These are phyloP conservation scores for Hypocreales sp. DNA, from an alignment of 2,329 filamentous ascomycete genomes.

Conservation along the genomic window DNA sequence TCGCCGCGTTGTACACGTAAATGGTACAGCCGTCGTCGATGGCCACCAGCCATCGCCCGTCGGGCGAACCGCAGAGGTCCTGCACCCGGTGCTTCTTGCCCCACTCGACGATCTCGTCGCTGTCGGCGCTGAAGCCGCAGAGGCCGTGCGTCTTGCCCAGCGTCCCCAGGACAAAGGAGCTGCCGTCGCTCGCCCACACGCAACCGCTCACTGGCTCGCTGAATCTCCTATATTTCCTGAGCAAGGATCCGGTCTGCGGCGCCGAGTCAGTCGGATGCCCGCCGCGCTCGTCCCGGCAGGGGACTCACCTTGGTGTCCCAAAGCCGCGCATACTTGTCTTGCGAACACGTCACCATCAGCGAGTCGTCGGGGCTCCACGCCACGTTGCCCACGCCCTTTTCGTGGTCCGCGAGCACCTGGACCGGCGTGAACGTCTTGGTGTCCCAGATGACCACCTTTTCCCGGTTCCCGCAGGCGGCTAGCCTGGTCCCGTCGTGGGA, in stretches of 20 bases:
- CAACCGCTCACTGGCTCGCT: conserved; percentile 78
- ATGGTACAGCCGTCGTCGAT: conserved; percentile 57
- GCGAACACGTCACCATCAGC: conserved; percentile 70
- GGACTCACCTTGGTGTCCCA: conserved; percentile 58
- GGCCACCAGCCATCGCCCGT: conserved; percentile 67
- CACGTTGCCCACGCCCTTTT: conserved; percentile 59
- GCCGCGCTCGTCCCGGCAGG: no score
- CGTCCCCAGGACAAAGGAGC: conserved; percentile 65
- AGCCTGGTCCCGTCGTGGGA: conserved; percentile 74
- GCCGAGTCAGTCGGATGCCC: no score
- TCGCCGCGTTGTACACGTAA: conserved; percentile 69
- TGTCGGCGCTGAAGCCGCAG: conserved; percentile 53
- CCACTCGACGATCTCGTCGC: conserved; percentile 50
- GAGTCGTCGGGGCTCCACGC: conserved; percentile 87
- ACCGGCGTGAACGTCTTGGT: conserved; percentile 52
- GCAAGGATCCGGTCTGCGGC: conserved; percentile 42
- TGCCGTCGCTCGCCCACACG: conserved; percentile 71
- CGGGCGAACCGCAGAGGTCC: conserved; percentile 67
- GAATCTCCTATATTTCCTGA: conserved; percentile 53
- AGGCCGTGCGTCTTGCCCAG: conserved; percentile 53
- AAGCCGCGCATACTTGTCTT: conserved; percentile 56
- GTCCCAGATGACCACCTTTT: conserved; percentile 68
- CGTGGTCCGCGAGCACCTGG: conserved; percentile 48
- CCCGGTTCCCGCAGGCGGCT: conserved; percentile 67
- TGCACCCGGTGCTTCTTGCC: conserved; percentile 59